Base-by-base conservation (phyloP, 1,284 basidiomycete genomes). In the Moniliophthora roreri region DNA sequence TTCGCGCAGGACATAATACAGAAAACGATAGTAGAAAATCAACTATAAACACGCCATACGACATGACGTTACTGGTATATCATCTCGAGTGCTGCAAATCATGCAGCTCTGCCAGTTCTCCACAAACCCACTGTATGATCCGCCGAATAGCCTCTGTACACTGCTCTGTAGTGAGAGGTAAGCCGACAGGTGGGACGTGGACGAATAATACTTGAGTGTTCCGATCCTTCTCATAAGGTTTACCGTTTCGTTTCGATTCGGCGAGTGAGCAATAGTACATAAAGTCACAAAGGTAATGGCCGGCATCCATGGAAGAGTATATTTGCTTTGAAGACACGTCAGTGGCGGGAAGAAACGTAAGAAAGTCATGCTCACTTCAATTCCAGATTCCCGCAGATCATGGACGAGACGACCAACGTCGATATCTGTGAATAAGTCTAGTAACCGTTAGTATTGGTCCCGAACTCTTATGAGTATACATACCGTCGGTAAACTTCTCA, bases 201-300 rank as follows among this genome's bases (percentile, higher is more conserved):
- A 90, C 69, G 67, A 87, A 87, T 11, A 90, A 69, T 45, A 89
- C 85, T 62, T 80, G 79, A 3, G 78, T 76, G 20, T 76, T 77
- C 45, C 74, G 74, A 16, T 75, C 72, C 61, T 80, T 79, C 60
- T 85, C 80, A 53, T 78, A 80, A 38, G 80, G 79, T 50, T 75
- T 73, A 18, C 74, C 71, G 24, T 71, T 72, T 4, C 84, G 78
- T 62, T 76, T 81, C 18, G 82, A 77, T 64, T 89, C 87, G 6
- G 85, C 86, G 16, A 90, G 75, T 7, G 87, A 89, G 62, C 87
- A 87, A 63, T 86, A 90, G 66, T 87, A 89, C 55, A 85, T 79
- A 67, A 86, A 90, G 69, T 90, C 88, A 65, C 82, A 85, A 16
- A 89, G 70, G 66, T 84, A 89, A 63, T 85, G 87, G 0, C 88